Percentiles rank a stretch among this genome's conserved stretches.
Conservation (phyloP, 495 filamentous ascomycete genomes). For the Aspergillus egyptiacus region DNA sequence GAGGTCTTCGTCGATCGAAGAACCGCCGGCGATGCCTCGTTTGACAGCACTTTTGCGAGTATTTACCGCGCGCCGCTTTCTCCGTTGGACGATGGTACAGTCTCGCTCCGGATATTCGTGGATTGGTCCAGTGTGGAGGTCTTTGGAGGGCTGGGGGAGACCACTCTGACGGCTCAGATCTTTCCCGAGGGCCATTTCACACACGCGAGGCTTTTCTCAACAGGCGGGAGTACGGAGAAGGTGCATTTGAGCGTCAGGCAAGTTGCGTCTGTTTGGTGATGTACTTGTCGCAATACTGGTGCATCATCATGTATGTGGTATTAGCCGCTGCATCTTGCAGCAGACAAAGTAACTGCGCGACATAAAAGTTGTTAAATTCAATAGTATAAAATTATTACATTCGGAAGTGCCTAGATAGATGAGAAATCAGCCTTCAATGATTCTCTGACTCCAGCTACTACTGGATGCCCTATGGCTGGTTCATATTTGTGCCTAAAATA, state of each 20-base stretch:
- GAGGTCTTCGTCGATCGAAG: conserved; percentile 28
- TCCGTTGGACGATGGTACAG: conserved; percentile 10
- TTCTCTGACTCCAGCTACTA: too few relatives aligned
- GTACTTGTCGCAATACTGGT: not conserved
- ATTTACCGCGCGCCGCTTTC: conserved; percentile 23
- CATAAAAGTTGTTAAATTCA: too few relatives aligned
- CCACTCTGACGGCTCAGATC: conserved; percentile 32
- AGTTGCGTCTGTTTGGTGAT: not conserved
- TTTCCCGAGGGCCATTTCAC: conserved; percentile 24
- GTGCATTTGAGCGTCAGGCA: conserved; percentile 8
- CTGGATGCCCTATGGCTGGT: not conserved
- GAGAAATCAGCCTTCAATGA: too few relatives aligned
- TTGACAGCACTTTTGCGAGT: conserved; percentile 25
- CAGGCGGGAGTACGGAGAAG: conserved; percentile 15
- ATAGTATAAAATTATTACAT: too few relatives aligned
- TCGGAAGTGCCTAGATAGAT: too few relatives aligned
- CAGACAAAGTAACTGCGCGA: too few relatives aligned
- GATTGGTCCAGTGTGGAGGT: conserved; percentile 35
- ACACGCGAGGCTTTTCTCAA: conserved; percentile 22
- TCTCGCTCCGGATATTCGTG: conserved; percentile 25
- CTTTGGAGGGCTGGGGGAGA: conserved; percentile 29
- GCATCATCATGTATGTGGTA: too few relatives aligned
- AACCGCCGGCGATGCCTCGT: conserved; percentile 22
- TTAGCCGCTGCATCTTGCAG: too few relatives aligned
- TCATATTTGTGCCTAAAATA: conserved; percentile 6